These are phyloP conservation scores for Paratinospora sagittata DNA, from an alignment of 164 flowering plant genomes.

Conservation along the genomic window DNA sequence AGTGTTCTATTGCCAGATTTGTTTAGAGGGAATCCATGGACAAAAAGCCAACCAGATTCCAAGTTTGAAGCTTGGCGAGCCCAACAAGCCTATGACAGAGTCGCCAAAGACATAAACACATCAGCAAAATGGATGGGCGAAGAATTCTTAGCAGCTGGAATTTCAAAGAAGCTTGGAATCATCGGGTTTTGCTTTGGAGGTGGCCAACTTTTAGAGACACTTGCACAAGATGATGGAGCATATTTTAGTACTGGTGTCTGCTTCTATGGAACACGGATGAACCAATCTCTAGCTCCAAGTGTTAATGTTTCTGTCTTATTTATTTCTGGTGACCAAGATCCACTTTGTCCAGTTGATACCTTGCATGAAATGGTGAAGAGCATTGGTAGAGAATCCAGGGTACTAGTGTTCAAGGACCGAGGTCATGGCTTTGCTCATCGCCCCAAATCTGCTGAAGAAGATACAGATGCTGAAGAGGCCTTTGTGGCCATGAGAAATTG, in stretches of 20 bases:
- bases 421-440: constrained; percentile 88
- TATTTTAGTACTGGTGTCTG: constrained; percentile 58
- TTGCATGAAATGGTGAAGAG: constrained; percentile 40
- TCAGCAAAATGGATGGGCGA: constrained; percentile 77
- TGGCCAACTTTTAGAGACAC: constrained; percentile 52
- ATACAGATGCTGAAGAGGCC: constrained; percentile 78
- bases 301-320: constrained; percentile 61
- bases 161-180: constrained; percentile 68
- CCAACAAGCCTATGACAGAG: constrained; percentile 35
- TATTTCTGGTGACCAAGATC: constrained; percentile 65
- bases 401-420: constrained; percentile 56
- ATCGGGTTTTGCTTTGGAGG: constrained; percentile 88
- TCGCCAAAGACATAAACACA: constrained; percentile 43
- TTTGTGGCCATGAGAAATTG: constrained; percentile 62
- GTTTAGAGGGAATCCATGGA: constrained; percentile 79
- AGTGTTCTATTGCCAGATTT: constrained; percentile 90
- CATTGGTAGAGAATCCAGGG: constrained; percentile 39
- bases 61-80: constrained; percentile 51
- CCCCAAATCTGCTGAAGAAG: constrained; percentile 71
- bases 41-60: constrained; percentile 34
- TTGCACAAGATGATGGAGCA: constrained; percentile 48
- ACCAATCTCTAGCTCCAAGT: constrained; percentile 38
- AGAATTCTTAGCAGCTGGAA: constrained; percentile 65
- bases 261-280: constrained; percentile 72
- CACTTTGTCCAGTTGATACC: constrained; percentile 44